Percentiles rank a stretch among this genome's conserved stretches.
Evolutionary conservation across 768 basidiomycete genomes (phyloP).

Genomic region (Holtermannia corniformis): DNA sequence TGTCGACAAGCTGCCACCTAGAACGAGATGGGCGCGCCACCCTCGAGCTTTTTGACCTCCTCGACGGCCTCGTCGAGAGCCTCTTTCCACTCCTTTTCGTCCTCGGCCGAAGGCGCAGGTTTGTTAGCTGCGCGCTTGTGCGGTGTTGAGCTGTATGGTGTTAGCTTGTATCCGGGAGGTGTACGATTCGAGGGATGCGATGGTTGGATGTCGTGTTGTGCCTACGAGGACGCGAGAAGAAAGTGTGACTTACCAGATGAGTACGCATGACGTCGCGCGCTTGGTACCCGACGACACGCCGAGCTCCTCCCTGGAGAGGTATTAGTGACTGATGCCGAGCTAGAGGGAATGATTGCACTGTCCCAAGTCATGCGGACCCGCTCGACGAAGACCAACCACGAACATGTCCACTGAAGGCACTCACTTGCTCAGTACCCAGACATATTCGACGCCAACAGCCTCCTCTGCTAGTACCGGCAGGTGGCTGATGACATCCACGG

Average conservation of each 20-base stretch:
- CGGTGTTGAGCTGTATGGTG: slow-evolving; percentile 24
- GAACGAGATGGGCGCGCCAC: slow-evolving; percentile 12
- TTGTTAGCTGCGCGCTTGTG: slow-evolving; percentile 24
- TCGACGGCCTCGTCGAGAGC: slow-evolving; percentile 73
- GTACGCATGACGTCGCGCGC: slow-evolving; percentile 94
- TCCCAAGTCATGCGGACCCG: no score
- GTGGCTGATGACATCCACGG: slow-evolving; percentile 97
- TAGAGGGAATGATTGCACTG: no score
- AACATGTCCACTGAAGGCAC: slow-evolving; percentile 3
- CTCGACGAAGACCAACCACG: not conserved
- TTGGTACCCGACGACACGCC: slow-evolving; percentile 94
- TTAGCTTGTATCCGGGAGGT: not conserved
- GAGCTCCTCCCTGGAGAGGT: slow-evolving; percentile 57
- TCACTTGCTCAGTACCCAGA: slow-evolving; percentile 42
- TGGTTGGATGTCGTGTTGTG: not conserved
- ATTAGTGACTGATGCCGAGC: no score
- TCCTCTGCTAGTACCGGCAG: slow-evolving; percentile 91
- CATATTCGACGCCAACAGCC: slow-evolving; percentile 47
- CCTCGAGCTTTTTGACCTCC: slow-evolving; percentile 58
- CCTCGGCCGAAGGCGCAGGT: slow-evolving; percentile 44
- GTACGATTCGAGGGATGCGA: not conserved
- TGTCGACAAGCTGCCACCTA: slow-evolving; percentile 5
- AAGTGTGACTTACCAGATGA: slow-evolving; percentile 58
- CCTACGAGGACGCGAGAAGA: no score
- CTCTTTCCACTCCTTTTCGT: slow-evolving; percentile 67